These are phyloP conservation scores for Monilinia fructicola DNA, from an alignment of 2,329 filamentous ascomycete genomes.

Conservation along the genomic window DNA sequence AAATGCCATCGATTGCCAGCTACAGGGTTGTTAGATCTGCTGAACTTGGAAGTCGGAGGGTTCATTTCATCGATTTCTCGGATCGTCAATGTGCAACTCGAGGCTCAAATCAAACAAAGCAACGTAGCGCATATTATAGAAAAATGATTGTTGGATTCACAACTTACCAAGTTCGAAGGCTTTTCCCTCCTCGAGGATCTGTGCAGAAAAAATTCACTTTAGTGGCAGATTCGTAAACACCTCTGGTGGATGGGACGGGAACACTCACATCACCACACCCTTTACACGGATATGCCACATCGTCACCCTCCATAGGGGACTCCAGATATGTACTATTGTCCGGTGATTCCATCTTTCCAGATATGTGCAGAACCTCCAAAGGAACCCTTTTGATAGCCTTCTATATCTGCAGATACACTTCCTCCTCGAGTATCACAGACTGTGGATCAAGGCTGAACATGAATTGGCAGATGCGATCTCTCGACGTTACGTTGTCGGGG, in stretches of 20 bases:
- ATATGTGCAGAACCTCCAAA: constrained; percentile 24
- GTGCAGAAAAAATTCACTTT: constrained; percentile 31
- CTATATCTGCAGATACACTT: constrained; percentile 29
- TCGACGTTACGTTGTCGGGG: constrained; percentile 27
- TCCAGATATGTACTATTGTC: constrained; percentile 50
- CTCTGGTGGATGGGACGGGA: constrained; percentile 25
- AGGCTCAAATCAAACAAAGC: constrained; percentile 22
- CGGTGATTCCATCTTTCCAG: constrained; percentile 52
- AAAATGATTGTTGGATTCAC: constrained; percentile 10
- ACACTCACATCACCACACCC: constrained; percentile 80
- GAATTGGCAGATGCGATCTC: constrained; percentile 34
- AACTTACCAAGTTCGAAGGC: constrained; percentile 89
- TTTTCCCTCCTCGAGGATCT: constrained; percentile 98
- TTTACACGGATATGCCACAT: constrained; percentile 82
- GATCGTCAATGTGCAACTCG: constrained; percentile 22
- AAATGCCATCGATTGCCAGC: constrained; percentile 98
- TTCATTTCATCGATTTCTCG: constrained; percentile 17
- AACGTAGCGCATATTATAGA: constrained; percentile 18
- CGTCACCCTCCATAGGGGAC: constrained; percentile 65
- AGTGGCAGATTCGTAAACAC: constrained; percentile 27
- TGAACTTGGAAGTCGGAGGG: constrained; percentile 19
- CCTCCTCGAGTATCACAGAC: constrained; percentile 33
- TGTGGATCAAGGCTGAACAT: constrained; percentile 32
- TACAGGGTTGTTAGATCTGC: constrained; percentile 45
- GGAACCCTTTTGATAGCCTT: constrained; percentile 28